A percentile compares a stretch with the other conserved stretches of the same genome.
phyloP scores from a whole-genome alignment of 352 stramenopile genomes.

The Phytophthora sp. region DNA sequence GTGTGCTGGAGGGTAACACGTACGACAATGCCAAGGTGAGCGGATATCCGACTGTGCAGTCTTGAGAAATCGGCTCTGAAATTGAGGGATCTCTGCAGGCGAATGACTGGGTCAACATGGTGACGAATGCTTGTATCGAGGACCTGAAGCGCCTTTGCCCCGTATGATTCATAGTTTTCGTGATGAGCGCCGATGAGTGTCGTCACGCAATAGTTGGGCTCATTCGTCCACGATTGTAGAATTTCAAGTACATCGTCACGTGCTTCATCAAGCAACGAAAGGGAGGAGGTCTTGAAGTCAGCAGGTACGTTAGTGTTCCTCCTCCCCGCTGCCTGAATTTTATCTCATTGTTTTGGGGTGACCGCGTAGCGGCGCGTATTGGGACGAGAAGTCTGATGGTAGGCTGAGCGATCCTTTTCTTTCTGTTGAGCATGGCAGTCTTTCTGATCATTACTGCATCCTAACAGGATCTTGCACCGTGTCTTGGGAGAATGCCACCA shows the following conservation, averaged over 20 bases:
- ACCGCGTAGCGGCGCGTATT: slow-evolving; percentile 52
- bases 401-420: background rate
- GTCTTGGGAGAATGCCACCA: slow-evolving; percentile 79
- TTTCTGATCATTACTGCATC: slow-evolving; percentile 1
- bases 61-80: background rate
- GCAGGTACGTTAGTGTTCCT: slow-evolving; percentile 31
- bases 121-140: slow-evolving; percentile 71
- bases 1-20: slow-evolving; percentile 71
- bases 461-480: slow-evolving; percentile 69
- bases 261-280: slow-evolving; percentile 75
- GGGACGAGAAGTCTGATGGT: slow-evolving; percentile 82
- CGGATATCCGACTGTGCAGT: background rate
- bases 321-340: background rate
- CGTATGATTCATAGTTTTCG: slow-evolving; percentile 28
- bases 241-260: slow-evolving; percentile 88
- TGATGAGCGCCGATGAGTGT: background rate
- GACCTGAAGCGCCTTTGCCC: slow-evolving; percentile 69
- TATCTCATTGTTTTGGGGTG: background rate
- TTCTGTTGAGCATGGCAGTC: background rate
- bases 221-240: slow-evolving; percentile 34
- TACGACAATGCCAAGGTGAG: slow-evolving; percentile 80
- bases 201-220: background rate
- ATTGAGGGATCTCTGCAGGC: slow-evolving; percentile 29
- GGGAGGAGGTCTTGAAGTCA: slow-evolving; percentile 63
- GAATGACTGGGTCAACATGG: slow-evolving; percentile 73